Conservation (phyloP, 2,329 filamentous ascomycete species). For the Fusarium sarcochroum region DNA sequence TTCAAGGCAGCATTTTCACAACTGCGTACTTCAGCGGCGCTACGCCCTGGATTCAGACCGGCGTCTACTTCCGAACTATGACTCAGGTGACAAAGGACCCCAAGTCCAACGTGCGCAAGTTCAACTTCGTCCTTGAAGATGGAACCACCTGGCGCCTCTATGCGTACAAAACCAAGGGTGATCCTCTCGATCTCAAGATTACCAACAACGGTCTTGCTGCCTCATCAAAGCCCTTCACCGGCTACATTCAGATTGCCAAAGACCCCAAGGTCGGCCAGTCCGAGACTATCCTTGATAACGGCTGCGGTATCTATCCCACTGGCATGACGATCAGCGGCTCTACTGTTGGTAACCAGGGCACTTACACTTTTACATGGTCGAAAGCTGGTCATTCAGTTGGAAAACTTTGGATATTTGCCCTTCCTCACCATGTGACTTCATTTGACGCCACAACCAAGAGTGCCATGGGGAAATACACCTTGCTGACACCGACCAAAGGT, state of each 20-base stretch:
- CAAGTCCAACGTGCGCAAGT: slow-evolving; percentile 80
- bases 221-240: slow-evolving; percentile 78
- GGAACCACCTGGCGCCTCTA: slow-evolving; percentile 86
- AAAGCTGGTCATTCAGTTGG: slow-evolving; percentile 74
- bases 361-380: slow-evolving; percentile 80
- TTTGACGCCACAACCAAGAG: slow-evolving; percentile 73
- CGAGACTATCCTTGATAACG: slow-evolving; percentile 80
- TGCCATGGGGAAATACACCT: slow-evolving; percentile 66
- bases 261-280: slow-evolving; percentile 69
- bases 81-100: slow-evolving; percentile 68
- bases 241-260: slow-evolving; percentile 87
- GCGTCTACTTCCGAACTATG: slow-evolving; percentile 80
- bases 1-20: slow-evolving; percentile 91
- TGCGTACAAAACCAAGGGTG: slow-evolving; percentile 71
- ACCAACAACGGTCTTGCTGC: slow-evolving; percentile 75
- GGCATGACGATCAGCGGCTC: slow-evolving; percentile 75
- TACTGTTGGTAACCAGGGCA: slow-evolving; percentile 70
- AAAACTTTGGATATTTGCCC: slow-evolving; percentile 84
- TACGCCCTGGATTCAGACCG: slow-evolving; percentile 80
- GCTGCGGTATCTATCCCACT: slow-evolving; percentile 81
- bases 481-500: slow-evolving; percentile 90
- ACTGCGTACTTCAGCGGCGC: slow-evolving; percentile 81
- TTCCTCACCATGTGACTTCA: slow-evolving; percentile 87
- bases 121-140: slow-evolving; percentile 79
- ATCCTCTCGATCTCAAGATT: slow-evolving; percentile 76